These are phyloP conservation scores for Coriolopsis trogii DNA, from an alignment of 1,284 basidiomycete genomes.

Conservation along the genomic window DNA sequence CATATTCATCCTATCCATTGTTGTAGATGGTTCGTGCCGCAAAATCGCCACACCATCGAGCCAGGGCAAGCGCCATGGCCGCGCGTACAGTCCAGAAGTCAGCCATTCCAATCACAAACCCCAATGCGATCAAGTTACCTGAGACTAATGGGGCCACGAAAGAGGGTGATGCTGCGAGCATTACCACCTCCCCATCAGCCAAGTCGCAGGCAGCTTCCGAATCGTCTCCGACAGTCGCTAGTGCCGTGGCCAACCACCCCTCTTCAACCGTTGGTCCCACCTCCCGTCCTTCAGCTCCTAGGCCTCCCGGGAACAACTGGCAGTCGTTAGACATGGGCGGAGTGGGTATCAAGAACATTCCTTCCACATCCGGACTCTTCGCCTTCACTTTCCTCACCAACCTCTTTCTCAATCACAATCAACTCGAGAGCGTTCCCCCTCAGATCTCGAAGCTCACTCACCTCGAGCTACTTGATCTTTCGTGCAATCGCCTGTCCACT, in stretches of 20 bases:
- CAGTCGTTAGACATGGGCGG: slow-evolving; percentile 96
- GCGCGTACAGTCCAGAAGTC: slow-evolving; percentile 77
- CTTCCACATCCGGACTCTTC: slow-evolving; percentile 83
- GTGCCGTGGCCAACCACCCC: slow-evolving; percentile 59
- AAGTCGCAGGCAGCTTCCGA: slow-evolving; percentile 41
- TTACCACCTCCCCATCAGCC: slow-evolving; percentile 26
- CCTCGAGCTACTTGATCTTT: slow-evolving; percentile 91
- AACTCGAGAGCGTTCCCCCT: slow-evolving; percentile 79
- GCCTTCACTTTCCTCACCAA: slow-evolving; percentile 92
- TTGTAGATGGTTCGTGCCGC: slow-evolving; percentile 73
- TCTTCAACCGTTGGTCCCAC: slow-evolving; percentile 73
- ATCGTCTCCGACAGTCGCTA: slow-evolving; percentile 40
- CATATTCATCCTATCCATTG: neutral
- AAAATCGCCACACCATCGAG: slow-evolving; percentile 78
- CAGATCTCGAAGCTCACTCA: slow-evolving; percentile 86
- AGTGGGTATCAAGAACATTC: slow-evolving; percentile 90
- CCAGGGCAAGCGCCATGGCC: slow-evolving; percentile 78
- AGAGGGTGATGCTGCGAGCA: slow-evolving; percentile 31
- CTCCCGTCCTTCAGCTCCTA: slow-evolving; percentile 57
- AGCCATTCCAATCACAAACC: slow-evolving; percentile 83
- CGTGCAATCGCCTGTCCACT: slow-evolving; percentile 82
- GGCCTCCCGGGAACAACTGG: slow-evolving; percentile 79
- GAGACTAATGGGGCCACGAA: slow-evolving; percentile 39
- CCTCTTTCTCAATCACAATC: slow-evolving; percentile 98
- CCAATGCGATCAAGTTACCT: slow-evolving; percentile 61